Percentiles rank a stretch among this genome's conserved stretches.
Conservation (phyloP, 352 stramenopile genomes). For the Aphanomyces invadans region DNA sequence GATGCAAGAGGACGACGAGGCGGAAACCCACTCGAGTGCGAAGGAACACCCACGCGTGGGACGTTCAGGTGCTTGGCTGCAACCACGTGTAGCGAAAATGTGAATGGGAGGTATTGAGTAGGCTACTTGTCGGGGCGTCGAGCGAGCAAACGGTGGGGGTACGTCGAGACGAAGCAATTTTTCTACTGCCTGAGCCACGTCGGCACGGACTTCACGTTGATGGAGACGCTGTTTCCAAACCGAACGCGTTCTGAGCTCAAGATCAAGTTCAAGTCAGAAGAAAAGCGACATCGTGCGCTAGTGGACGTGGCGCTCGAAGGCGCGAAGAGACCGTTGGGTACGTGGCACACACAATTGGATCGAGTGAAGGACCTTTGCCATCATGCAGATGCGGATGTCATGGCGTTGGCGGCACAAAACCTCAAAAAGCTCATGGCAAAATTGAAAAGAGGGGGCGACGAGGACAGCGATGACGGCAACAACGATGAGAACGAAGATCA, state of each 20-base stretch:
- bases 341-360: neutral
- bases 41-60: conserved; percentile 33
- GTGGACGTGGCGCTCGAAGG: conserved; percentile 76
- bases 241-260: conserved; percentile 78
- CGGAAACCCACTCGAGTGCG: conserved; percentile 21
- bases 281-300: conserved; percentile 62
- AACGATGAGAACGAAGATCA: too few species aligned
- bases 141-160: conserved; percentile 40
- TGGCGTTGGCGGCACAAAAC: neutral
- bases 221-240: conserved; percentile 77
- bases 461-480: conserved; percentile 3
- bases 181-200: conserved; percentile 83
- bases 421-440: conserved; percentile 15
- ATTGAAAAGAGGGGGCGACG: neutral
- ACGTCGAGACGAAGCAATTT: conserved; percentile 83
- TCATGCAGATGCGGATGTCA: neutral
- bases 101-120: neutral
- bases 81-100: conserved; percentile 41
- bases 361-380: neutral
- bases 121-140: conserved; percentile 14
- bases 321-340: conserved; percentile 52
- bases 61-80: conserved; percentile 35
- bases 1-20: conserved; percentile 31
- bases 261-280: conserved; percentile 83
- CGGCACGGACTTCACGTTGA: conserved; percentile 79